A percentile compares a stretch with the other conserved stretches of the same genome.
Conservation (phyloP, 2,329 filamentous ascomycete species). For the Epichloe scottii region DNA sequence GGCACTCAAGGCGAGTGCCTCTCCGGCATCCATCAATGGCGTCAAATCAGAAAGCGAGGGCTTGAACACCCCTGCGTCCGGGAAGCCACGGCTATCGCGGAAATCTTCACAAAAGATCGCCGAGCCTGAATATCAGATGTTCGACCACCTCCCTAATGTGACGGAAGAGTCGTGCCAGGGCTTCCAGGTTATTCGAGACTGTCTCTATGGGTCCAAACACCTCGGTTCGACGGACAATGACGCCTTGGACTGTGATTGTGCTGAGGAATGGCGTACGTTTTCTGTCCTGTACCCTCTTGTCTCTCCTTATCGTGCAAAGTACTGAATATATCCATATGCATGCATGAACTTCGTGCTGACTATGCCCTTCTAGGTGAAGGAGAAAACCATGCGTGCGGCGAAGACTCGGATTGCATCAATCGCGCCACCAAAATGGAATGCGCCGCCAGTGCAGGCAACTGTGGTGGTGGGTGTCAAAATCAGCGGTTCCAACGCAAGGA, state of each 20-base stretch:
- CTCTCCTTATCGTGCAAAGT: not conserved
- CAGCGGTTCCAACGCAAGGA: slow-evolving; percentile 86
- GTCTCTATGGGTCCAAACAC: slow-evolving; percentile 82
- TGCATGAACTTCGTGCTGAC: not conserved
- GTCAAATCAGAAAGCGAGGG: slow-evolving; percentile 28
- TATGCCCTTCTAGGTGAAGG: slow-evolving; percentile 34
- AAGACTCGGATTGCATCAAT: slow-evolving; percentile 97
- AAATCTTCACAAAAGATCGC: slow-evolving; percentile 57
- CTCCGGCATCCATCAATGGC: slow-evolving; percentile 33
- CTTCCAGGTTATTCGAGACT: slow-evolving; percentile 74
- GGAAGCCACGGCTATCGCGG: slow-evolving; percentile 56
- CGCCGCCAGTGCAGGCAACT: slow-evolving; percentile 63
- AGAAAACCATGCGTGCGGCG: slow-evolving; percentile 76
- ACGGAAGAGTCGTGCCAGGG: slow-evolving; percentile 61
- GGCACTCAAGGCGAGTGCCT: slow-evolving; percentile 17
- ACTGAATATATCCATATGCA: not conserved
- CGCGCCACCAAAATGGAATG: slow-evolving; percentile 97
- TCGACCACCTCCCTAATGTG: slow-evolving; percentile 62
- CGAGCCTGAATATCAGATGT: slow-evolving; percentile 52
- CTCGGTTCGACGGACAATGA: slow-evolving; percentile 87
- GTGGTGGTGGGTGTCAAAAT: slow-evolving; percentile 79
- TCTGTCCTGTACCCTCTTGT: not conserved
- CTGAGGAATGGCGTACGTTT: slow-evolving; percentile 83
- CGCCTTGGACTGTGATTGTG: slow-evolving; percentile 86
- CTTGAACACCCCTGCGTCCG: slow-evolving; percentile 34